Evolutionary conservation across 1,284 basidiomycete genomes (phyloP), one percentile per base, ranked within the genome.

Genomic region (Chalciporus piperatoides): DNA sequence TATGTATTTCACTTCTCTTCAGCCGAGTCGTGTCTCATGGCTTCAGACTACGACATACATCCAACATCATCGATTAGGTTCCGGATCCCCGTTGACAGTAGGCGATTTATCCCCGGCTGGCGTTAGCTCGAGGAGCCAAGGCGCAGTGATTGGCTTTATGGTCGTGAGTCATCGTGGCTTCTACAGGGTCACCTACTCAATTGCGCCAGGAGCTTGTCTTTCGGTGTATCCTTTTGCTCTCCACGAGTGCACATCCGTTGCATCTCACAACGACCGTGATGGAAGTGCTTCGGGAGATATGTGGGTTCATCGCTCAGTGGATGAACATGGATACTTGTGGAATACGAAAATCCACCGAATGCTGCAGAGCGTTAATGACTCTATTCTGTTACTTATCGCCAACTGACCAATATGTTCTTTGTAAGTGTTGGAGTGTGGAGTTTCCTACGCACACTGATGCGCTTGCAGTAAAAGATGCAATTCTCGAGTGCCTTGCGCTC

Each of bases 11-110:
- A 10, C 17, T 25, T 36, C 32, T 47, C 44, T 40, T 23, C 15
- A 36, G n/a, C 27, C 2, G 14, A 44, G 17, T 23, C 21, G 15
- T 9, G 8, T 62, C 47, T 58, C 24, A 52, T 24, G 25, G 14
- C 23, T 40, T 44, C 54, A 84, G 84, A 80, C 77, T 12, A 65
- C 70, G 27, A 69, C 70, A 14, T 84, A 80, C 76, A 62, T 85
- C 35, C 72, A 68, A 52, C 63, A 71, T 43, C 42, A 48, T 11
- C 46, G 10, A 46, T 10, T 41, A 4, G 17, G 30, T 14, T 15
- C 42, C 0, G 49, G 17, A 11, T 1, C 19, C 11, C 23, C 48
- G 23, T 40, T 49, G 38, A 47, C 52, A 24, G 25, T 43, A 15
- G 43, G 51, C 0, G 44, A 51, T 39, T 17, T 52, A 24, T 33